phyloP scores from a whole-genome alignment of 2,329 filamentous ascomycete genomes.

The Diaporthe aspalathi region DNA sequence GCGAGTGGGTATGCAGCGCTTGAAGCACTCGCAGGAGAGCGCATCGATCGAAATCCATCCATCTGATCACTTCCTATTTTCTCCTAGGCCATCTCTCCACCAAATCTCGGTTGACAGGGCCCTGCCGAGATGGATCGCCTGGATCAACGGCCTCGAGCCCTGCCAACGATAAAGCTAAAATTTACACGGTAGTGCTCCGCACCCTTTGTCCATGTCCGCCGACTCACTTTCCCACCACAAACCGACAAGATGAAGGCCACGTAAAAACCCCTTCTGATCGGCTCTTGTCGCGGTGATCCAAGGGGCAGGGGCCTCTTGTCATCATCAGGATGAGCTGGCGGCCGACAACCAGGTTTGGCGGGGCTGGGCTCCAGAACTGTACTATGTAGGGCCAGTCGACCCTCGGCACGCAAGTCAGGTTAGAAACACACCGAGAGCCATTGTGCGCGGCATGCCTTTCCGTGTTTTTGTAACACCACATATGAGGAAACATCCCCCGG shows the following conservation, averaged over 20 bases:
- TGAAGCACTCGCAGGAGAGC: conserved; percentile 7
- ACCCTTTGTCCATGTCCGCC: conserved; percentile 15
- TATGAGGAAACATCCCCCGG: not conserved
- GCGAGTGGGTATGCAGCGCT: conserved; percentile 15
- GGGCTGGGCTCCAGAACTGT: not conserved
- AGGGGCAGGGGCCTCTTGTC: not conserved
- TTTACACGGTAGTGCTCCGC: conserved; percentile 8
- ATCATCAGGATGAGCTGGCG: conserved; percentile 28
- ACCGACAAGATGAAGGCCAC: not conserved
- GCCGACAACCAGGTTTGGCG: conserved; percentile 12
- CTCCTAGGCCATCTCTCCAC: conserved; percentile 8
- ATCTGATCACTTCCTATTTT: conserved; percentile 18
- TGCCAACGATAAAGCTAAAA: conserved; percentile 34
- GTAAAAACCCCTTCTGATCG: not conserved
- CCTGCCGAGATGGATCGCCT: conserved; percentile 35
- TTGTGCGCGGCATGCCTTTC: conserved; percentile 5
- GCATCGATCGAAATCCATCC: conserved; percentile 13
- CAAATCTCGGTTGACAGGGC: conserved; percentile 30
- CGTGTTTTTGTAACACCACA: conserved; percentile 14
- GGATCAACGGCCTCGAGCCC: conserved; percentile 27
- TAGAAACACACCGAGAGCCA: conserved; percentile 23
- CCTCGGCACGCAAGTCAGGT: conserved; percentile 6
- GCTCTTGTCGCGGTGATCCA: not conserved
- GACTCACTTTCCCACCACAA: conserved; percentile 12
- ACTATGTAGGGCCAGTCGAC: conserved; percentile 13